Conservation (phyloP, 1,284 basidiomycete genomes). For the Pseudozyma sp. region DNA sequence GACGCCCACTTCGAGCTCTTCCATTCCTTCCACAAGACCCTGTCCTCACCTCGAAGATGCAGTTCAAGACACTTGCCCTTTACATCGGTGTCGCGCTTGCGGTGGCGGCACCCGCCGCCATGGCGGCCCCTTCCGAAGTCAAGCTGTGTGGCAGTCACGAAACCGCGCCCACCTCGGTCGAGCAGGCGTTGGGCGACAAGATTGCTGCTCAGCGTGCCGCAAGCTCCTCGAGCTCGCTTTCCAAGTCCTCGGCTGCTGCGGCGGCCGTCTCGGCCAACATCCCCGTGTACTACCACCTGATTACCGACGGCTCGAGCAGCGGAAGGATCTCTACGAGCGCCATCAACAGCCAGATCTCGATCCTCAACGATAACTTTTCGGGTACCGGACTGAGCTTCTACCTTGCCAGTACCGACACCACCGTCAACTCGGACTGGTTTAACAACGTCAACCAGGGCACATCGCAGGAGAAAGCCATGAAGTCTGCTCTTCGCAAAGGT, state of each 20-base stretch:
- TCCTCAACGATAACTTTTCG: slow-evolving; percentile 72
- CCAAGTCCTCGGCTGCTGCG: slow-evolving; percentile 1
- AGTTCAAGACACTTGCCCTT: slow-evolving; percentile 32
- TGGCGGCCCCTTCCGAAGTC: slow-evolving; percentile 22
- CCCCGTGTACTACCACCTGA: slow-evolving; percentile 50
- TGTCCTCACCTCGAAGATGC: slow-evolving; percentile 13
- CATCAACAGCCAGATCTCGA: slow-evolving; percentile 71
- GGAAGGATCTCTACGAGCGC: slow-evolving; percentile 32
- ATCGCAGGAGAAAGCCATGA: slow-evolving; percentile 73
- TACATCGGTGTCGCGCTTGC: slow-evolving; percentile 22
- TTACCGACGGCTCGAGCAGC: slow-evolving; percentile 44
- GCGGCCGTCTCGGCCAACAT: slow-evolving; percentile 31
- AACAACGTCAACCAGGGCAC: slow-evolving; percentile 71
- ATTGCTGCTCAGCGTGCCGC: slow-evolving; percentile 7
- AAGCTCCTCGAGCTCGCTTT: slow-evolving; percentile 2
- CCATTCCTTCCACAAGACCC: neutral
- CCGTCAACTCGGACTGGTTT: slow-evolving; percentile 73
- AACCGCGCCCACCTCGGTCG: slow-evolving; percentile 22
- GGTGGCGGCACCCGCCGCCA: slow-evolving; percentile 21
- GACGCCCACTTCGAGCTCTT: neutral
- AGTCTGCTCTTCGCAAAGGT: slow-evolving; percentile 72
- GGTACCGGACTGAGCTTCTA: slow-evolving; percentile 71
- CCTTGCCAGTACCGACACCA: slow-evolving; percentile 70
- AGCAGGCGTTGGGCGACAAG: slow-evolving; percentile 21
- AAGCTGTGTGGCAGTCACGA: slow-evolving; percentile 30